phyloP scores from a whole-genome alignment of 139 green algal genomes.

The Chlamydomonas incerta region DNA sequence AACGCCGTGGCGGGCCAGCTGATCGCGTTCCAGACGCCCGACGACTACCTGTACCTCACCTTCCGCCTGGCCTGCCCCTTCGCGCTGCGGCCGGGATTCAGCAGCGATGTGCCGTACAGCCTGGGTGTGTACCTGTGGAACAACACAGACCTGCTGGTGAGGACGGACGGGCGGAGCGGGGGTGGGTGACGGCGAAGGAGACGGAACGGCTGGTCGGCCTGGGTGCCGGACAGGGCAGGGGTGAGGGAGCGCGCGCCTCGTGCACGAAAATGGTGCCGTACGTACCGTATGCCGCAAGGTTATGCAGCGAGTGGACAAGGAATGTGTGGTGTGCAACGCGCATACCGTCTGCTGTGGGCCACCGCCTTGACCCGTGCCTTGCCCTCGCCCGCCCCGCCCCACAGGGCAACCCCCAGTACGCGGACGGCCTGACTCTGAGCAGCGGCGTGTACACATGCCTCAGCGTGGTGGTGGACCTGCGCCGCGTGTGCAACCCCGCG shows the following conservation, averaged over 20 bases:
- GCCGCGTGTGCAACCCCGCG: conserved; percentile 3
- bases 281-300: too few relatives aligned
- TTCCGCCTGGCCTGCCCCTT: conserved; percentile 21
- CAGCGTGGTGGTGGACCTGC: background rate
- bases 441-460: conserved; percentile 22
- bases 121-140: conserved; percentile 34
- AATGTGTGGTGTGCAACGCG: too few relatives aligned
- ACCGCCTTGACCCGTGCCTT: too few relatives aligned
- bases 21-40: background rate
- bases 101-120: background rate
- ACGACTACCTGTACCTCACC: conserved; percentile 21
- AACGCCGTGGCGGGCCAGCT: background rate
- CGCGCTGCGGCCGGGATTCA: background rate
- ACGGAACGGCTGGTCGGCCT: too few relatives aligned
- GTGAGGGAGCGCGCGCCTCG: too few relatives aligned
- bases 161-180: too few relatives aligned
- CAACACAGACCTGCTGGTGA: background rate
- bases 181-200: background rate
- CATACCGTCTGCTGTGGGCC: too few relatives aligned
- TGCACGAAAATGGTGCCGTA: too few relatives aligned
- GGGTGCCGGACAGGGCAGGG: too few relatives aligned
- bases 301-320: too few relatives aligned
- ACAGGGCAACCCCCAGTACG: conserved; percentile 23
- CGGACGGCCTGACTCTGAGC: background rate
- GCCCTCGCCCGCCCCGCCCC: too few relatives aligned